Evolutionary conservation across 495 filamentous ascomycete genomes (phyloP).

Genomic region (Gamarada debralockiae): DNA sequence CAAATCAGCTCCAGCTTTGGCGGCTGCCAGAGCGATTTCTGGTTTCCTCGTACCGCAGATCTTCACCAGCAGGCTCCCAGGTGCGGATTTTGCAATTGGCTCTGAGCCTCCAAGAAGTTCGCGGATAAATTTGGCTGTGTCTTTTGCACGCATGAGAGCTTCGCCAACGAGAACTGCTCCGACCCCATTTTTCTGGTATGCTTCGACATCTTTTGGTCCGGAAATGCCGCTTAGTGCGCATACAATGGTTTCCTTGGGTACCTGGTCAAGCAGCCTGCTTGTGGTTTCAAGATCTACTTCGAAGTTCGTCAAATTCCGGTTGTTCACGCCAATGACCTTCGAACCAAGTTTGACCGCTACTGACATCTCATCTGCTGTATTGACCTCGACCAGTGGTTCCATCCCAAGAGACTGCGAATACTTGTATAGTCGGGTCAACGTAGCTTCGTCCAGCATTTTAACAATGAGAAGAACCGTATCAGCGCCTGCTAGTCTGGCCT

Average conservation of each 20-base stretch:
- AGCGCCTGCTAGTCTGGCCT: constrained; percentile 88
- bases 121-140: constrained; percentile 70
- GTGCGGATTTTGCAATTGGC: constrained; percentile 22
- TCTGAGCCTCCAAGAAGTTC: constrained; percentile 66
- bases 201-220: constrained; percentile 82
- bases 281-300: constrained; percentile 96
- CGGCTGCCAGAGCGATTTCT: constrained; percentile 74
- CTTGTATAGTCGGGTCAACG: constrained; percentile 75
- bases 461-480: constrained; percentile 96
- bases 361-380: constrained; percentile 89
- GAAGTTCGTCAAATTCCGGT: constrained; percentile 91
- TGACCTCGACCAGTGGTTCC: constrained; percentile 97
- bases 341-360: constrained; percentile 81
- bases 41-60: constrained; percentile 91
- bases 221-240: constrained; percentile 95
- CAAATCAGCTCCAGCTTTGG: constrained; percentile 85
- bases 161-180: constrained; percentile 94
- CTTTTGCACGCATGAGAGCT: constrained; percentile 89
- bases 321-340: constrained; percentile 97
- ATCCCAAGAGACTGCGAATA: constrained; percentile 91
- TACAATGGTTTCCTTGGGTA: constrained; percentile 81
- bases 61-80: constrained; percentile 66
- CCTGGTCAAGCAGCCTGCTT: constrained; percentile 80
- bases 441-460: constrained; percentile 83
- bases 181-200: constrained; percentile 84